Evolutionary conservation across 1,284 basidiomycete species (phyloP), one percentile per base, ranked within the genome.

Genomic region (Heliocybe sulcata): DNA sequence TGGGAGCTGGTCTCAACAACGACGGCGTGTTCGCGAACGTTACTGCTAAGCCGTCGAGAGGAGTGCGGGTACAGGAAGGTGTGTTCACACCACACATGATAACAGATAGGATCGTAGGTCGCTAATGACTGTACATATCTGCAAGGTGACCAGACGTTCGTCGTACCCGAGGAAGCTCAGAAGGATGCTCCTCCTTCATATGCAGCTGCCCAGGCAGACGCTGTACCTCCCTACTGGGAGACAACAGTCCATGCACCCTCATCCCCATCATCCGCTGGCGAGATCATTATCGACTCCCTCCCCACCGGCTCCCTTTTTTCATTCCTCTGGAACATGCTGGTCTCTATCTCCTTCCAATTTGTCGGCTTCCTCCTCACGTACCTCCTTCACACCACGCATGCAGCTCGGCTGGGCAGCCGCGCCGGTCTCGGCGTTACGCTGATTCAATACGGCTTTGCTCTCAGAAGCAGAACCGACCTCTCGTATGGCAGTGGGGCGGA

Each of bases 21-120:
- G 94, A 97, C 60, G 96, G 96, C 25, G 95, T 99, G 8, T 99
- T 99, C 70, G 89, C 88, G 48, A 99, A 99, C 68, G 85, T 99
- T 23, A 89, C 86, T 45, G 97, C 97, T 2, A 97, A 98, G 66
- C 96, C 96, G 12, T 74, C 81, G 45, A 65, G 73, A 22, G 76
- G 79, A 47, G 71, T 80, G 16, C 81, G 71, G 66, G 77, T 86
- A 22, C 83, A 75, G 64, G 80, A 87, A 60, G 88, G 87, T 87
- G 55, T 33, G 77, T 62, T 9, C 11, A 11, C 3, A 35, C 35
- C 16, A 45, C 33, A 4, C 35, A 27, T 4, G 29, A 4, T 4
- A 42, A 27, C n/a, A 26, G 47, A 25, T 16, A 6, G 8, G 27
- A 49, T 29, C 16, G n/a, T 20, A 50, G 8, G 6, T 50, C 6